A percentile compares a stretch with the other conserved stretches of the same genome.
Evolutionary conservation across 2,329 filamentous ascomycete genomes (phyloP).

Genomic region (Metarhizium rileyi): DNA sequence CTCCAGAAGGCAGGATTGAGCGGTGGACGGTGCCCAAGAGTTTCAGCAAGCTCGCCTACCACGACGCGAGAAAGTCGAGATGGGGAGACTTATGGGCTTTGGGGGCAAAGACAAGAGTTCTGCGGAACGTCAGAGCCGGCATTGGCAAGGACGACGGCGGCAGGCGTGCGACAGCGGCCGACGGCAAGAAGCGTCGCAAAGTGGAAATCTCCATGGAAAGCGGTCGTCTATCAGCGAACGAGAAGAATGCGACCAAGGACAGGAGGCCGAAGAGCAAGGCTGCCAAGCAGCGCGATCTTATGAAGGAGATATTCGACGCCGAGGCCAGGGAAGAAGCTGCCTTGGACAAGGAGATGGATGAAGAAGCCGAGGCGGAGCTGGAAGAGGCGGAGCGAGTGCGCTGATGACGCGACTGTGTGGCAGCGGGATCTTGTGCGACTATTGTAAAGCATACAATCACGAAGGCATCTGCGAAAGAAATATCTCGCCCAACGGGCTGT

Average conservation of each 20-base stretch:
- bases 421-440: background rate
- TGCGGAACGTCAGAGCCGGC: conserved; percentile 52
- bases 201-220: conserved; percentile 25
- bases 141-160: conserved; percentile 35
- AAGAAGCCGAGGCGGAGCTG: conserved; percentile 20
- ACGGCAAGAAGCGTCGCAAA: conserved; percentile 26
- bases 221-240: conserved; percentile 27
- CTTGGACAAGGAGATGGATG: conserved; percentile 22
- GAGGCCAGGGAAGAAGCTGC: conserved; percentile 22
- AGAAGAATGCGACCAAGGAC: conserved; percentile 25
- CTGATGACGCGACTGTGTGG: too few species aligned
- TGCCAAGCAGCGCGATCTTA: conserved; percentile 26
- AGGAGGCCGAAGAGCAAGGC: conserved; percentile 33
- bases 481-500: background rate
- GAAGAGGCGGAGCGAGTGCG: conserved; percentile 1
- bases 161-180: conserved; percentile 29
- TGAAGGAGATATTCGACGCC: conserved; percentile 29
- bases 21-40: conserved; percentile 86
- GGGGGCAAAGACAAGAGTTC: conserved; percentile 76
- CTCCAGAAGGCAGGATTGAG: conserved; percentile 73
- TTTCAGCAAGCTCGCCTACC: conserved; percentile 73
- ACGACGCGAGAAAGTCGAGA: conserved; percentile 77
- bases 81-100: conserved; percentile 97
- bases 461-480: background rate
- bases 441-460: background rate